These are phyloP conservation scores for Exidia glandulosa DNA, from an alignment of 768 basidiomycete species.

Conservation along the genomic window DNA sequence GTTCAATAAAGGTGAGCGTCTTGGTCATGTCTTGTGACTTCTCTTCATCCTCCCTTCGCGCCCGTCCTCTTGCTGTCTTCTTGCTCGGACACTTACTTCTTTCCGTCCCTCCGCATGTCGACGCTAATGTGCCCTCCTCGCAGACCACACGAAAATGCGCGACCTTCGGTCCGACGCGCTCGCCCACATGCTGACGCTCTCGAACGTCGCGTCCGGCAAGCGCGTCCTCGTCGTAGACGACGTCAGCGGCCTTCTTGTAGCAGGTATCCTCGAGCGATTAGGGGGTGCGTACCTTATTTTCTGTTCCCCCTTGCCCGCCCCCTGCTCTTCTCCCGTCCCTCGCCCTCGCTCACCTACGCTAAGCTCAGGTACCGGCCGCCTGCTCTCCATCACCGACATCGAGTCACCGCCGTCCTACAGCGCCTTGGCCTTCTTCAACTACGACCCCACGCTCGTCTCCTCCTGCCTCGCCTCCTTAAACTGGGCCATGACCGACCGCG, in stretches of 20 bases:
- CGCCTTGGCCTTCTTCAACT: slow-evolving; percentile 78
- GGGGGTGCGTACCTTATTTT: slow-evolving; percentile 43
- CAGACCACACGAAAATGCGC: slow-evolving; percentile 34
- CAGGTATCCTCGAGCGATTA: slow-evolving; percentile 75
- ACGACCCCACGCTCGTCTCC: slow-evolving; percentile 41
- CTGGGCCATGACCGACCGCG: slow-evolving; percentile 81
- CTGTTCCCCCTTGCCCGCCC: too few species aligned
- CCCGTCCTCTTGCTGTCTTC: too few species aligned
- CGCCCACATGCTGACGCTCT: slow-evolving; percentile 76
- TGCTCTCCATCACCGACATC: slow-evolving; percentile 77
- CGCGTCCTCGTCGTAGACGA: slow-evolving; percentile 85
- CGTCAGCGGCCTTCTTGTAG: slow-evolving; percentile 77
- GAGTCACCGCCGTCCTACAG: slow-evolving; percentile 92
- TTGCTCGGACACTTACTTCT: too few species aligned
- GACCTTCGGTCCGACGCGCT: slow-evolving; percentile 81
- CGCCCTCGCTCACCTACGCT: too few species aligned
- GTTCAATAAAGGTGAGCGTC: slow-evolving; percentile 67
- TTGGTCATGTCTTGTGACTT: slow-evolving; percentile 2
- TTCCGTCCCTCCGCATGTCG: too few species aligned
- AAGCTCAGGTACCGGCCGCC: slow-evolving; percentile 55
- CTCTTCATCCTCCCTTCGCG: too few species aligned
- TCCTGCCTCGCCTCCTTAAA: slow-evolving; percentile 61
- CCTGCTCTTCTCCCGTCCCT: neutral
- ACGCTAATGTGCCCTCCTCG: too few species aligned
- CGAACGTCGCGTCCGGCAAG: slow-evolving; percentile 79